Conservation (phyloP, 177 flowering plant genomes). For the Telopea speciosissima region DNA sequence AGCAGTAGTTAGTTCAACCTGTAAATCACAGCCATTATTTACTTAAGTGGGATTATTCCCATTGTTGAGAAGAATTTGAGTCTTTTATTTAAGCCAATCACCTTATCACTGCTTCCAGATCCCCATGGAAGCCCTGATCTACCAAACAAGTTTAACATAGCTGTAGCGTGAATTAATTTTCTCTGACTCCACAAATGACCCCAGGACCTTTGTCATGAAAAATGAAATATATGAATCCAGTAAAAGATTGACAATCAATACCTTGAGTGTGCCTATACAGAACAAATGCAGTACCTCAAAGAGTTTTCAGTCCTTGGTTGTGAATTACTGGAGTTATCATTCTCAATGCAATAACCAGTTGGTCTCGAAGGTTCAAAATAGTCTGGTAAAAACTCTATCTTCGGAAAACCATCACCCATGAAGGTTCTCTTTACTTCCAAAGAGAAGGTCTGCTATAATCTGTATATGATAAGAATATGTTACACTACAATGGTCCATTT, state of each 20-base stretch:
- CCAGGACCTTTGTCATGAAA: conserved; percentile 39
- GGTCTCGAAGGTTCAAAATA: conserved; percentile 58
- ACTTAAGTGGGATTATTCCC: background rate
- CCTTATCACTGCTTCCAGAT: conserved; percentile 57
- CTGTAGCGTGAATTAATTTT: conserved; percentile 46
- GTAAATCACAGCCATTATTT: conserved; percentile 15
- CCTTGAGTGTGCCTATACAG: background rate
- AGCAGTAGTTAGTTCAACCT: conserved; percentile 68
- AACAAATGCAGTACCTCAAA: background rate
- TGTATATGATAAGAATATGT: background rate
- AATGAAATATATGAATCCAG: conserved; percentile 3
- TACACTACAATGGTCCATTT: no score
- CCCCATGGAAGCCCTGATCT: conserved; percentile 55
- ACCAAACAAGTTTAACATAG: conserved; percentile 71
- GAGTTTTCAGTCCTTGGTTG: conserved; percentile 25
- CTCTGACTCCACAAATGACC: conserved; percentile 32
- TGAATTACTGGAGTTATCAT: conserved; percentile 17
- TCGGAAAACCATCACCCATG: conserved; percentile 69
- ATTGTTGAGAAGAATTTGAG: background rate
- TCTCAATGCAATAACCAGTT: conserved; percentile 20
- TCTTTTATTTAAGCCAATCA: conserved; percentile 6
- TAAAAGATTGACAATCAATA: background rate
- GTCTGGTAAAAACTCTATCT: conserved; percentile 49
- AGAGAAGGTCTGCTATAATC: background rate
- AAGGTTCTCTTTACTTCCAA: conserved; percentile 19